Evolutionary conservation across 2,329 filamentous ascomycete genomes (phyloP), one percentile per base, ranked within the genome.

Genomic region (Alternaria sp.): DNA sequence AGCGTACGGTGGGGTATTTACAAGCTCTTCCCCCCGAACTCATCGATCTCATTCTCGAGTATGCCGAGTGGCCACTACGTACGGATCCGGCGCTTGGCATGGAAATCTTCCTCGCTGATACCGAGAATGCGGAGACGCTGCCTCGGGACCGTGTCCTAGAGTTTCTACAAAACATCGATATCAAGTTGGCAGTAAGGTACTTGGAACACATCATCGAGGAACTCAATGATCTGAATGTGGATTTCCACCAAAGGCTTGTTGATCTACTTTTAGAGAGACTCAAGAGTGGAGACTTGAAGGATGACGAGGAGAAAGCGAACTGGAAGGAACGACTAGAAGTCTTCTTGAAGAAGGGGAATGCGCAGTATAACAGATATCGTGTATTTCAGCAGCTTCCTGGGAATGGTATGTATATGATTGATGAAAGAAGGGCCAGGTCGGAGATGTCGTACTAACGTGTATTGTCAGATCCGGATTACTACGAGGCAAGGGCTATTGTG

Each of bases 61-160:
- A 96, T 72, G 90, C 92, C 0, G 89, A 90, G 66, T 99, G 95
- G 95, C 91, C 93, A 0, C 78, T 99, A 14, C 84, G 85, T 54
- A 85, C 84, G 13, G 87, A 92, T 61, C 87, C 92, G 0, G 84
- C 87, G 2, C 80, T 92, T 37, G 93, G 90, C 4, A 96, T 99
- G 90, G 92, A 97, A 64, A 85, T 99, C 0, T 99, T 99, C 77
- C 80, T 95, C 0, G 92, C 91, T 1, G 95, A 99, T 74, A 95
- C 92, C 1, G 92, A 97, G 73, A 98, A 98, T 71, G 93, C 95
- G 1, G 95, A 98, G 80, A 92, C 88, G 0, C 78, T 99, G 10
- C 93, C 94, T 2, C 85, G 94, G 40, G 85, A 91, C 29, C 85
- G 81, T 51, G 91, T 99, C 0, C 82, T 94, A 2, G 80, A 84